phyloP scores from a whole-genome alignment of 495 filamentous ascomycete genomes.

The Thermothielavioides terrestris region DNA sequence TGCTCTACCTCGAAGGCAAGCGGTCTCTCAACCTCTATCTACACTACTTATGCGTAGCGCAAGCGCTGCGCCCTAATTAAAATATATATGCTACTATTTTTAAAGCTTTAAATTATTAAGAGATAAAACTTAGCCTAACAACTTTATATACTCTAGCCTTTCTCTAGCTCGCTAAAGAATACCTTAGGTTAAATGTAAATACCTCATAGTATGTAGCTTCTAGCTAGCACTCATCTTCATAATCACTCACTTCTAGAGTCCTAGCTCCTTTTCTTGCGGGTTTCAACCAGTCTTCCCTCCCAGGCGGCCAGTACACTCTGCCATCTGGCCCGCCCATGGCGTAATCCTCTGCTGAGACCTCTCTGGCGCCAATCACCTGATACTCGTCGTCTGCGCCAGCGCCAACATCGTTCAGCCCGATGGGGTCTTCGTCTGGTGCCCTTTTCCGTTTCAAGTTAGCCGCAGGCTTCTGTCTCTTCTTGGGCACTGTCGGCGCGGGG shows the following conservation, averaged over 20 bases:
- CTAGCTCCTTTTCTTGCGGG: constrained; percentile 60
- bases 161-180: too few relatives aligned
- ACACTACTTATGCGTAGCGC: too few relatives aligned
- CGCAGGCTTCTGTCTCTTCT: constrained; percentile 33
- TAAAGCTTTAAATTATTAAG: too few relatives aligned
- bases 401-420: constrained; percentile 37
- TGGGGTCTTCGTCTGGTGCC: constrained; percentile 21
- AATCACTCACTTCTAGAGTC: constrained; percentile 9
- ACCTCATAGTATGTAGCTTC: too few relatives aligned
- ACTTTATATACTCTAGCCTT: too few relatives aligned
- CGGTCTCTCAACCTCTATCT: too few relatives aligned
- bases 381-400: constrained; percentile 37
- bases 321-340: constrained; percentile 84
- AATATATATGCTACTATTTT: too few relatives aligned
- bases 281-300: constrained; percentile 83
- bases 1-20: too few relatives aligned
- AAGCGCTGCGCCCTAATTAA: too few relatives aligned
- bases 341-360: constrained; percentile 61
- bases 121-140: too few relatives aligned
- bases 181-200: too few relatives aligned
- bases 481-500: constrained; percentile 44
- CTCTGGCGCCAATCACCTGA: constrained; percentile 25
- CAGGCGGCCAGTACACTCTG: constrained; percentile 85
- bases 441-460: constrained; percentile 18
- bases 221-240: constrained; percentile 3